These are phyloP conservation scores for Fusarium ambrosium DNA, from an alignment of 2,329 filamentous ascomycete species.

Conservation along the genomic window DNA sequence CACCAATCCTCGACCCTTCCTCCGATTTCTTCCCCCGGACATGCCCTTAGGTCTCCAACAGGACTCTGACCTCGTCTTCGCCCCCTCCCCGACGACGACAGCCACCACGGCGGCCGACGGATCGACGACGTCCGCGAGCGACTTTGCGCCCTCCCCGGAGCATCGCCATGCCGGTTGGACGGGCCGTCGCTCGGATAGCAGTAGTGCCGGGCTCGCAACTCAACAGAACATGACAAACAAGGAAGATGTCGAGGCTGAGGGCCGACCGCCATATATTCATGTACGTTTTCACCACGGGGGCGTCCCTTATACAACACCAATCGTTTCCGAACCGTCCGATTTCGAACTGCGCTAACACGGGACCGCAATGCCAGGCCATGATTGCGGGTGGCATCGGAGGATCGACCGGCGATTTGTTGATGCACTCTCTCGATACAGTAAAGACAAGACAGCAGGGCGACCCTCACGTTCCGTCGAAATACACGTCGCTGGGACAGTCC, in stretches of 20 bases:
- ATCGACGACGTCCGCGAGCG: conserved; percentile 38
- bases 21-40: conserved; percentile 27
- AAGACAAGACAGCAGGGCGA: conserved; percentile 99
- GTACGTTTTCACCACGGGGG: conserved; percentile 47
- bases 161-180: conserved; percentile 53
- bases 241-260: conserved; percentile 58
- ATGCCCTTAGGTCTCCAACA: conserved; percentile 47
- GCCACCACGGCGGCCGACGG: conserved; percentile 20
- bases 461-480: conserved; percentile 91
- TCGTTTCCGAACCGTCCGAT: conserved; percentile 4
- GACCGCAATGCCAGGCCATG: conserved; percentile 77
- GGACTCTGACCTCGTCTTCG: conserved; percentile 42
- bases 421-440: conserved; percentile 99
- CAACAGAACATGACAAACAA: conserved; percentile 53
- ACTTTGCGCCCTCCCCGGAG: conserved; percentile 40
- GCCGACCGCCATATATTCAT: conserved; percentile 60
- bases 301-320: not conserved
- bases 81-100: conserved; percentile 33
- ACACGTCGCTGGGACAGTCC: conserved; percentile 88
- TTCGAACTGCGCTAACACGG: conserved; percentile 36
- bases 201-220: conserved; percentile 43
- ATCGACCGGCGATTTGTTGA: conserved; percentile 94
- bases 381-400: conserved; percentile 94
- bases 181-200: conserved; percentile 45
- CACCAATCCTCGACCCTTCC: conserved; percentile 12